These are phyloP conservation scores for Rubia tinctorum DNA, from an alignment of 305 asterid genomes.

Conservation along the genomic window DNA sequence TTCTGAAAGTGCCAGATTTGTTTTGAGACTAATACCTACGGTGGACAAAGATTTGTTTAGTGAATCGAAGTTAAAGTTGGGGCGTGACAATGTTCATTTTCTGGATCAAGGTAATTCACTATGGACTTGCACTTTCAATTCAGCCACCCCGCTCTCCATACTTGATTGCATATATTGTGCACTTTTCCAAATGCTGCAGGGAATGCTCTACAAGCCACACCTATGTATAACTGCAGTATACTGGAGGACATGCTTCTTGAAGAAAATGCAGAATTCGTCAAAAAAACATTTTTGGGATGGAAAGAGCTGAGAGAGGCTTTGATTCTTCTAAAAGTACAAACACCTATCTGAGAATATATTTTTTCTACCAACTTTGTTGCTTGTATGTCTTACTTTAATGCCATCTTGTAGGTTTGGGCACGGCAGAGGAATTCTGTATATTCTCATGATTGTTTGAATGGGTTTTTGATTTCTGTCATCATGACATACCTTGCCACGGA, in stretches of 20 bases:
- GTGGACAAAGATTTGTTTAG: slow-evolving; percentile 63
- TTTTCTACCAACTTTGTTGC: slow-evolving; percentile 23
- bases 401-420: slow-evolving; percentile 82
- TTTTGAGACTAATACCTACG: slow-evolving; percentile 77
- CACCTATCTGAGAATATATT: slow-evolving; percentile 8
- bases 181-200: slow-evolving; percentile 26
- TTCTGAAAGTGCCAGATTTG: slow-evolving; percentile 45
- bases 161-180: slow-evolving; percentile 17
- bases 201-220: slow-evolving; percentile 60
- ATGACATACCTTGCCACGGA: slow-evolving; percentile 72
- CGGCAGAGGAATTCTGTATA: slow-evolving; percentile 62
- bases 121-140: slow-evolving; percentile 1
- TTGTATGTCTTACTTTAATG: slow-evolving; percentile 18
- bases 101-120: slow-evolving; percentile 55
- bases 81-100: slow-evolving; percentile 70
- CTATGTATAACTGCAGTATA: slow-evolving; percentile 80
- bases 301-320: slow-evolving; percentile 81
- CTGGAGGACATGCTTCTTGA: slow-evolving; percentile 94
- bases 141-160: neutral
- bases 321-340: slow-evolving; percentile 68
- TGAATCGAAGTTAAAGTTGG: slow-evolving; percentile 57
- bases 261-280: slow-evolving; percentile 65
- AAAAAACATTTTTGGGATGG: slow-evolving; percentile 57
- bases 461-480: slow-evolving; percentile 69
- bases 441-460: slow-evolving; percentile 89